Base-by-base conservation (phyloP, 352 stramenopile genomes). In the Phytophthora sp. region DNA sequence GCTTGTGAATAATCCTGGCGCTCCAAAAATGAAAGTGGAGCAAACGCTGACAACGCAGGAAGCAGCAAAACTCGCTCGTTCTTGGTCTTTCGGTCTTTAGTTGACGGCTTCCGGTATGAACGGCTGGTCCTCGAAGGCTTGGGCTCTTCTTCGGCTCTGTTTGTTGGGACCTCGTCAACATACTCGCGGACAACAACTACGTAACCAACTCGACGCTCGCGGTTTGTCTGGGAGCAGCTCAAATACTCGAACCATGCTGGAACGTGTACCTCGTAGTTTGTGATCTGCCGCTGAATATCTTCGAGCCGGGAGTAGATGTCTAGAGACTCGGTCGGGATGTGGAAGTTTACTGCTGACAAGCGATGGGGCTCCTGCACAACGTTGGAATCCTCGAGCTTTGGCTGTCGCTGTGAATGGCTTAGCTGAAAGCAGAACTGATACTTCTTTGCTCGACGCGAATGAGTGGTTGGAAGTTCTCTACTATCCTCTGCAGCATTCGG, bases 361-460 rank as follows among this genome's bases (percentile, higher is more conserved):
- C 46, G 46, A 23, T 54, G 46, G 20, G 46, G 43, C n/a, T 52
- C 43, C 24, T 37, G 43, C 41, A 4, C 21, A 5, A 20, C 23
- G 28, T 20, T 20, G 8, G 6, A 3, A 15, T n/a, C 23, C 37
- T 51, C n/a, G n/a, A n/a, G 43, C n/a, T 24, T n/a, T 8, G 27
- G 43, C n/a, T 20, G 30, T 31, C 20, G 46, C 28, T 10, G 10
- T 21, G 68, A 58, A 52, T 74, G 79, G 13, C 59, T 83, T 27
- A 89, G 39, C 42, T 82, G 59, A 38, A 89, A 75, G 51, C 77
- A 83, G 30, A 87, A 82, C 32, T 81, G 72, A 66, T 89, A 89
- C 44, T 84, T 62, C 44, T 89, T 89, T 0, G 45, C 43, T 12
- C 30, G 54, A 43, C 56, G 63, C 10, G 74, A 62, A 39, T 89